Evolutionary conservation across 177 flowering plant species (phyloP), one percentile per base, ranked within the genome.

Genomic region (Vitis hybrid): DNA sequence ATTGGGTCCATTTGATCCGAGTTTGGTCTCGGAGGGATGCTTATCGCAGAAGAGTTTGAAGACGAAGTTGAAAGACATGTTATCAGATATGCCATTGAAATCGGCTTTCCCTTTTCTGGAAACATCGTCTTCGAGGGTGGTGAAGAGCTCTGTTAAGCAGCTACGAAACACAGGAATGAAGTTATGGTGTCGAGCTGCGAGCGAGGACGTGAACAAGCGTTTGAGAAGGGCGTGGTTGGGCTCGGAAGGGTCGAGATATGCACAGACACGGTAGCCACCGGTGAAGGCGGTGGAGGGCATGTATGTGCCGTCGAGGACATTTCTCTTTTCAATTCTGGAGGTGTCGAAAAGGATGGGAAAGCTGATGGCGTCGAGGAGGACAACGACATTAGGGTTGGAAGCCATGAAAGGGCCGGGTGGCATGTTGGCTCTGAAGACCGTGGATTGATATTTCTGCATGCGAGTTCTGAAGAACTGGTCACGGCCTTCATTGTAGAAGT

Each of bases 311-410:
- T 73, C 82, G 64, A 91, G 76, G 17, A 89, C 68, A 48, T 91
- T 72, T 14, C 50, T 70, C 65, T 87, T 91, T 15, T 89, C 92
- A 51, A 91, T 88, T n/a, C 79, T 86, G 1, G 81, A 62, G 11
- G 39, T 60, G 78, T 91, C 93, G 73, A 89, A 88, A 60, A 91
- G 89, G 7, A 77, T 62, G 0, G 91, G 90, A 65, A 91, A 91
- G 70, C 80, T 75, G 49, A 68, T 66, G 17, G 77, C 89, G 73
- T 91, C 97, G 62, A 88, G 88, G 45, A 91, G 70, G 11, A 72
- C 86, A 56, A 91, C 56, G 73, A 87, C 94, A 6, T 56, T 75
- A 0, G 97, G 81, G 75, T 82, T 39, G 3, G 67, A 8, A 14
- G 91, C 13, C 26, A 89, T 81, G 79, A 79, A 73, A 4, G 87